These are phyloP conservation scores for Russula sp. DNA, from an alignment of 768 basidiomycete species.

Conservation along the genomic window DNA sequence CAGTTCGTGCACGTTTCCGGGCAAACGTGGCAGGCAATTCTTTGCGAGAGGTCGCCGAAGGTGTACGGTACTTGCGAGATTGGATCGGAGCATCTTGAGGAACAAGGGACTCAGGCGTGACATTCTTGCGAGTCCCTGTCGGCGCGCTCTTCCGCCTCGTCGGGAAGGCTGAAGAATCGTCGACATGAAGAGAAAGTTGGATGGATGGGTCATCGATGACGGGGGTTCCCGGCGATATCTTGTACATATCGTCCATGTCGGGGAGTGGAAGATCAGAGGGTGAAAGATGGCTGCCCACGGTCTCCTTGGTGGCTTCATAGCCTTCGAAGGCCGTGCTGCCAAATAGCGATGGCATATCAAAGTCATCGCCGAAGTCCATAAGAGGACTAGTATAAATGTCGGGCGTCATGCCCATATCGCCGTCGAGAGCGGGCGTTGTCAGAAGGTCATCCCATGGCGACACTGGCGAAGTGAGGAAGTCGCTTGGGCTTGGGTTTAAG, in stretches of 20 bases:
- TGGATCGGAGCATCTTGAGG: conserved; percentile 79
- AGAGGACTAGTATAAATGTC: conserved; percentile 47
- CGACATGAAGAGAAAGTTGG: conserved; percentile 35
- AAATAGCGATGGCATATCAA: conserved; percentile 34
- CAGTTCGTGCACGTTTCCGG: conserved; percentile 55
- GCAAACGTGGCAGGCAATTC: conserved; percentile 70
- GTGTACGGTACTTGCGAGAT: conserved; percentile 64
- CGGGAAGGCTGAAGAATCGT: conserved; percentile 16
- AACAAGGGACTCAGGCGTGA: conserved; percentile 62
- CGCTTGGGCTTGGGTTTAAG: conserved; percentile 43
- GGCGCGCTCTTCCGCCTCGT: conserved; percentile 41
- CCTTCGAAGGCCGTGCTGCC: conserved; percentile 22
- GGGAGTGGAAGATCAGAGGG: conserved; percentile 30
- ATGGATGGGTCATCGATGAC: conserved; percentile 43
- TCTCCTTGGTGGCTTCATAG: conserved; percentile 25
- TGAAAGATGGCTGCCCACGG: neutral
- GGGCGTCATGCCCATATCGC: conserved; percentile 35
- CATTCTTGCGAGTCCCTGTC: conserved; percentile 71
- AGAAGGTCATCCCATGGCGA: conserved; percentile 50
- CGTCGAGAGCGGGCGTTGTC: conserved; percentile 43
- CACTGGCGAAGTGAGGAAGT: conserved; percentile 48
- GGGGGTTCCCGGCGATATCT: conserved; percentile 53
- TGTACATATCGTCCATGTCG: conserved; percentile 43
- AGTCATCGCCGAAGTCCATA: conserved; percentile 39
- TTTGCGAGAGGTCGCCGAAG: conserved; percentile 77